phyloP scores from a whole-genome alignment of 306 rosid species.

The Vigna angularis region DNA sequence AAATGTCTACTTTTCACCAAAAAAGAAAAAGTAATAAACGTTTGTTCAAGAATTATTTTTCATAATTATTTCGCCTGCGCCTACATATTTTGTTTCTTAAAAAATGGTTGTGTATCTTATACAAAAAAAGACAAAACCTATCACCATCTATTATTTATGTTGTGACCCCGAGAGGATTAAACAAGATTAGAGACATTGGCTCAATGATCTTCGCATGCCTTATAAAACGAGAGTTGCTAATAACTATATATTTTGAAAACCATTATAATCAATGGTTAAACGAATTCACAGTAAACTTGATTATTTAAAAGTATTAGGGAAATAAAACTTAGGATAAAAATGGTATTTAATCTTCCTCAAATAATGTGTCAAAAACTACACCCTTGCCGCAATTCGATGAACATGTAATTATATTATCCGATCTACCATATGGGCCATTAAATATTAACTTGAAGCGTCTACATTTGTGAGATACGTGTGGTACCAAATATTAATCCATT shows the following conservation, averaged over 20 bases:
- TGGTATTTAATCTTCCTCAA: not conserved
- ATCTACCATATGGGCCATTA: not conserved
- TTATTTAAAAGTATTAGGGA: not conserved
- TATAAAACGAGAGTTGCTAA: not conserved
- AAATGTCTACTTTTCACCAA: too few species aligned
- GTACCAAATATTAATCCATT: slow-evolving; percentile 12
- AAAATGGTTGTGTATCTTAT: not conserved
- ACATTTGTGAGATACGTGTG: not conserved
- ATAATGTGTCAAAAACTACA: not conserved
- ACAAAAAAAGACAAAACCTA: not conserved
- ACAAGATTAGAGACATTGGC: not conserved
- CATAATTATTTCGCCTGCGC: too few species aligned
- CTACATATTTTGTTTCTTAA: too few species aligned
- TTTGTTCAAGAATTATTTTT: too few species aligned
- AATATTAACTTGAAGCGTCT: not conserved
- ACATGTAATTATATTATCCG: not conserved
- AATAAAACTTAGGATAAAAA: not conserved
- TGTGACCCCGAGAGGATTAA: not conserved
- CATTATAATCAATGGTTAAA: not conserved
- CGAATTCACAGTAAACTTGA: not conserved
- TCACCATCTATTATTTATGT: not conserved
- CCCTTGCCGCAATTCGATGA: not conserved
- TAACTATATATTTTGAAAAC: not conserved
- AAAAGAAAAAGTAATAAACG: too few species aligned
- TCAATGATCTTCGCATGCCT: not conserved